Conservation (phyloP, 2,329 filamentous ascomycete genomes). For the Aspergillus piperis region DNA sequence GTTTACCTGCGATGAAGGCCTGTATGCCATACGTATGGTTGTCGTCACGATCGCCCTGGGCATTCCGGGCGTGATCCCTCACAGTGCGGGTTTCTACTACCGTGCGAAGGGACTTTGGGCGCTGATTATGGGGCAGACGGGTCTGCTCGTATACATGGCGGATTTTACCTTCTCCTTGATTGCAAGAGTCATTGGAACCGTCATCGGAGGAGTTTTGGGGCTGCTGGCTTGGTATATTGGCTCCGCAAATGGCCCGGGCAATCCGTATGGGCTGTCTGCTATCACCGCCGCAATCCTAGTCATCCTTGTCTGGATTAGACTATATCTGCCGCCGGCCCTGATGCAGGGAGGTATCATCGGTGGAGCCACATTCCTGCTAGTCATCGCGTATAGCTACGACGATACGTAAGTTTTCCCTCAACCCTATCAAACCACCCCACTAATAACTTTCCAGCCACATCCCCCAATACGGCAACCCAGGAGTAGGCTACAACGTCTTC, state of each 20-base stretch:
- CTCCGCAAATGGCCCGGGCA: conserved; percentile 50
- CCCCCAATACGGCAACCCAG: conserved; percentile 49
- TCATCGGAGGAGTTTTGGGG: conserved; percentile 51
- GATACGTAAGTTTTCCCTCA: conserved; percentile 33
- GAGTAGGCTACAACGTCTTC: conserved; percentile 51
- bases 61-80: conserved; percentile 47
- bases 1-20: conserved; percentile 37
- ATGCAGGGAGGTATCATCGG: conserved; percentile 42
- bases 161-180: conserved; percentile 54
- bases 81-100: conserved; percentile 53
- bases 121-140: conserved; percentile 54
- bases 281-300: conserved; percentile 36
- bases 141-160: conserved; percentile 52
- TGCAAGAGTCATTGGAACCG: conserved; percentile 45
- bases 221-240: conserved; percentile 56
- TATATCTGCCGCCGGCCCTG: conserved; percentile 36
- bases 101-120: conserved; percentile 56
- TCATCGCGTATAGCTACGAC: conserved; percentile 53
- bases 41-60: conserved; percentile 48
- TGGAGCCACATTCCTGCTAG: conserved; percentile 48
- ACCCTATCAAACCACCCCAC: neutral
- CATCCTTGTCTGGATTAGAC: conserved; percentile 38
- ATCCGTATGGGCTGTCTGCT: conserved; percentile 53
- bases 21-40: conserved; percentile 53
- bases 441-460: conserved; percentile 37